A percentile compares a stretch with the other conserved stretches of the same genome.
Conservation (phyloP, 768 basidiomycete genomes). For the Scleroderma bovista region DNA sequence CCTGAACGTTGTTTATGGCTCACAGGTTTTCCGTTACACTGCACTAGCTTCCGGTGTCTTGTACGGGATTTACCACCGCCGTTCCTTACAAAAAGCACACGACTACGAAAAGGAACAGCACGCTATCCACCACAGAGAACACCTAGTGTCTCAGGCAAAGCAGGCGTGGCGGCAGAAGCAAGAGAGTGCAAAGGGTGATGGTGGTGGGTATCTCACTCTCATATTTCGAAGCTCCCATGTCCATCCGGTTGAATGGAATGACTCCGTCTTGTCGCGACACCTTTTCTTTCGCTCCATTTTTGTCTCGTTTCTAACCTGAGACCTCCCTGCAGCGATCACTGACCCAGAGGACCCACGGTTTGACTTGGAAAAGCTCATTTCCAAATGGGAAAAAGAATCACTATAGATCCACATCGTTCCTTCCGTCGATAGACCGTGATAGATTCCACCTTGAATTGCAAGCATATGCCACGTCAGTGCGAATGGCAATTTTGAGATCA, state of each 20-base stretch:
- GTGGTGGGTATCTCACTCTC: constrained; percentile 42
- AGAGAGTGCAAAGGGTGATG: constrained; percentile 43
- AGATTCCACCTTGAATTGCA: constrained; percentile 13
- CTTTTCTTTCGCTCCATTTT: not conserved
- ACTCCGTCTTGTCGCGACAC: no score
- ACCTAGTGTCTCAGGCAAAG: constrained; percentile 80
- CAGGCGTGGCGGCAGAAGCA: constrained; percentile 85
- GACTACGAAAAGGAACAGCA: constrained; percentile 72
- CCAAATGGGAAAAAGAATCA: constrained; percentile 67
- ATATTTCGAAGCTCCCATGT: not conserved
- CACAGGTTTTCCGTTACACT: constrained; percentile 88
- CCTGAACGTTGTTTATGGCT: constrained; percentile 2
- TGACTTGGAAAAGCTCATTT: constrained; percentile 88
- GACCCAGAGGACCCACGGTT: constrained; percentile 95
- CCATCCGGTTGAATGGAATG: not conserved
- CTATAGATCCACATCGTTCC: constrained; percentile 35
- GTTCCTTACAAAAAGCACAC: constrained; percentile 78
- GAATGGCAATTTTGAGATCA: no score
- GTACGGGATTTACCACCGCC: constrained; percentile 91
- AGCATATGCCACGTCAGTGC: not conserved
- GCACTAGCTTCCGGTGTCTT: constrained; percentile 81
- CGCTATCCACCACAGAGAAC: constrained; percentile 67
- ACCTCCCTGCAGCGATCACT: constrained; percentile 60
- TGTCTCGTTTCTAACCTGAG: constrained; percentile 8
- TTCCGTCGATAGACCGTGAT: constrained; percentile 24